Base-by-base conservation (phyloP, 1,284 basidiomycete genomes). In the Boletus smithii region DNA sequence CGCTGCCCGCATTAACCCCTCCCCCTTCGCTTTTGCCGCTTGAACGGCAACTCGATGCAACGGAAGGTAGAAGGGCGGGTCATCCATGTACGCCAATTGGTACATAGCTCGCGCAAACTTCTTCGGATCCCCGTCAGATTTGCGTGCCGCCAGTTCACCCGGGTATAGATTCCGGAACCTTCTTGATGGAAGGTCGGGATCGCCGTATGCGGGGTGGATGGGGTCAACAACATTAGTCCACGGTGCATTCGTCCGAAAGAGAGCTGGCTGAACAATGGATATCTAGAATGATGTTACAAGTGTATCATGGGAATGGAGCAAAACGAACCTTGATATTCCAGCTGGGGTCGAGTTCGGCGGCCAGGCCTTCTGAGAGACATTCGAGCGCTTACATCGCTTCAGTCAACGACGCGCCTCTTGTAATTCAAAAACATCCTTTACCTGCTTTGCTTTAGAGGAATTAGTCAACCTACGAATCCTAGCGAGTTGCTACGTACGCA, bases 291-390 rank as follows among this genome's bases (percentile, higher is more conserved):
- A 6, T 23, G 36, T 42, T 20, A 43, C 5, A 17, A 32, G 8
- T 16, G 6, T 31, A 17, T 18, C 37, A 5, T 17, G 17, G n/a
- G 5, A 32, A 17, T 7, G 16, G 41, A 26, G 18, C 14, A 17
- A 18, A 40, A 8, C 46, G 0, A 26, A 61, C 60, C 53, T 63
- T 66, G 38, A 62, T 63, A 23, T 61, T 54, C 61, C 61, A 62
- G n/a, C 11, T 49, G 6, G 64, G 61, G 14, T 62, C 64, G 8
- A 66, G 50, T 43, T 62, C 61, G 24, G 50, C 36, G 11, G 38
- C 49, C 46, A 63, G 40, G 9, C 61, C 62, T 29, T 65, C 50
- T 3, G 64, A 51, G 41, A 65, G 56, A 44, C 58, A 59, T 50
- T 66, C 62, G 3, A 62, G 44, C 13, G 63, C 61, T 62, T 49